These are phyloP conservation scores for Fraxinus greggii DNA, from an alignment of 305 asterid genomes.

Conservation along the genomic window DNA sequence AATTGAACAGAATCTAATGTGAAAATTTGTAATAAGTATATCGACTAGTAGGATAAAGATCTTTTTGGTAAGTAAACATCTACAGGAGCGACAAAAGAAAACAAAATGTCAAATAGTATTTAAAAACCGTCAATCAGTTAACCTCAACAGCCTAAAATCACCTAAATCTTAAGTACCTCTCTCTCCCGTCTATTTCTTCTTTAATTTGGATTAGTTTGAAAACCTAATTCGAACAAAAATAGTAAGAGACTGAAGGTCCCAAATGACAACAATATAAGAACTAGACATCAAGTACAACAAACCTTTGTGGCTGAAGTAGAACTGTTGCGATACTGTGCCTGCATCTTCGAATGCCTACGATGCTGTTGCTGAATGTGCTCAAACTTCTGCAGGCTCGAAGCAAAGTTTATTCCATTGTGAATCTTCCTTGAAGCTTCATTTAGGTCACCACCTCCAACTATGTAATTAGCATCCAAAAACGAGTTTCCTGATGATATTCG, in stretches of 20 bases:
- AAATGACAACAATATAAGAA: background rate
- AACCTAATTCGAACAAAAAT: background rate
- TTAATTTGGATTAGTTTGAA: background rate
- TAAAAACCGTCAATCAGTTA: background rate
- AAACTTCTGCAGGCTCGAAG: conserved; percentile 66
- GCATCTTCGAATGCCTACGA: conserved; percentile 54
- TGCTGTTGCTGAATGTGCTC: conserved; percentile 78
- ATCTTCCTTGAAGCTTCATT: conserved; percentile 39
- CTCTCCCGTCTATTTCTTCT: background rate
- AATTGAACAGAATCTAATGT: conserved; percentile 2
- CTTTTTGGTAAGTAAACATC: background rate
- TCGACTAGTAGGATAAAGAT: background rate
- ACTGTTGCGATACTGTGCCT: conserved; percentile 43
- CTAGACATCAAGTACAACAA: conserved; percentile 18
- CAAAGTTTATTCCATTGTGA: conserved; percentile 63
- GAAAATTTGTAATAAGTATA: background rate
- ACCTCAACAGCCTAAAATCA: background rate
- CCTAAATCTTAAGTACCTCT: background rate
- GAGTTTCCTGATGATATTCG: conserved; percentile 47
- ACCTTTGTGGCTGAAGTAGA: conserved; percentile 62
- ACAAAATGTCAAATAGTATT: background rate
- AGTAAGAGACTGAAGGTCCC: background rate
- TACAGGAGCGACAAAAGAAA: background rate
- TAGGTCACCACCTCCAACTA: conserved; percentile 54
- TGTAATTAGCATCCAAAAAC: conserved; percentile 43